Evolutionary conservation across 1,284 basidiomycete species (phyloP), one percentile per base, ranked within the genome.

Genomic region (Sporisorium graminicola): DNA sequence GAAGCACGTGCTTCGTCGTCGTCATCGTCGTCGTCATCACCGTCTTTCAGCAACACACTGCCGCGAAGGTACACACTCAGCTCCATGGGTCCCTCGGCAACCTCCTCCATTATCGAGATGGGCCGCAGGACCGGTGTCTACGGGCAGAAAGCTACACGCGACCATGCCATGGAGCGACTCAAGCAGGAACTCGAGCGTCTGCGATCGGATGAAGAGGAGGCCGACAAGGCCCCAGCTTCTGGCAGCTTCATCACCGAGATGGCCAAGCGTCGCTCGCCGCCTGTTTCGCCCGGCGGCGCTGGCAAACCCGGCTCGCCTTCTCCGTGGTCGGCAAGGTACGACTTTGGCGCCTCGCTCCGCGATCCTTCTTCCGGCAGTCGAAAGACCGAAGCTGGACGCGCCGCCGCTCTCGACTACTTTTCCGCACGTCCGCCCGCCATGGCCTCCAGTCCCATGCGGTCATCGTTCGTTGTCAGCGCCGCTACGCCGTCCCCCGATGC

Each of bases 331-430:
- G 67, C 80, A 0, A 67, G 82, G 53, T 90, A 90, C 84, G 88
- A 89, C 81, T 89, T 89, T 81, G 87, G 87, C 43, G 82, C 86
- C 7, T 87, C 88, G 10, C 84, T 89, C 62, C 88, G 88, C 77
- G 85, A 85, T 56, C 82, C 83, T 3, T 70, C 75, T 56, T 74
- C 54, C 37, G 80, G 84, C 54, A 83, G 80, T 57, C 66, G 73
- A 42, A 70, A 69, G 61, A 73, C 74, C 58, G 74, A 74, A 50
- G 55, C 75, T n/a, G 78, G 76, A 33, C 76, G 81, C 31, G 77
- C 79, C 24, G 78, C 82, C 16, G 80, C 81, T 33, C 71, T 82
- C 35, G 80, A 82, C 58, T 83, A 82, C 76, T 82, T 82, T 55
- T 82, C 78, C 8, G 69, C 79, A 0, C 78, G 70, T 46, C 77